These are phyloP conservation scores for Sarocladiaceae sp. DNA, from an alignment of 2,329 filamentous ascomycete genomes.

Conservation along the genomic window DNA sequence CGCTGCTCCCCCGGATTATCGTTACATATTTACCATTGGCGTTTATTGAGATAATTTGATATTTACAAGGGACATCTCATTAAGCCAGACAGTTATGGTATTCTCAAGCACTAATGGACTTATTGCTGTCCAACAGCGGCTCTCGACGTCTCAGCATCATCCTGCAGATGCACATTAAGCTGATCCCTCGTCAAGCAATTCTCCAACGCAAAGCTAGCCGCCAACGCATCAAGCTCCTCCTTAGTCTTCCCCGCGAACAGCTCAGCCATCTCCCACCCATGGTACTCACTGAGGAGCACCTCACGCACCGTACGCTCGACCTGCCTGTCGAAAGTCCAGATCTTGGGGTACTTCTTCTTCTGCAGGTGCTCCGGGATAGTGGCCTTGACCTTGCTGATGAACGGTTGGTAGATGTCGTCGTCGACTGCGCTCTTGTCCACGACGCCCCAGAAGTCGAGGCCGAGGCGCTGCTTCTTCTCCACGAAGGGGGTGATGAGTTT, in stretches of 20 bases:
- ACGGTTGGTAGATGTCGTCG: constrained; percentile 31
- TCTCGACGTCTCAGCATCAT: constrained; percentile 27
- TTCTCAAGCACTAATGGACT: too few relatives aligned
- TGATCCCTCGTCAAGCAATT: constrained; percentile 47
- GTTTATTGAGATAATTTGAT: too few relatives aligned
- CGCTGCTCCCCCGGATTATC: too few relatives aligned
- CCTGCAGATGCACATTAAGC: constrained; percentile 45
- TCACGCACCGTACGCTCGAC: constrained; percentile 39
- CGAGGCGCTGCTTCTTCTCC: constrained; percentile 49
- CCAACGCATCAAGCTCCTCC: constrained; percentile 50
- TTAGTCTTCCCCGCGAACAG: constrained; percentile 46
- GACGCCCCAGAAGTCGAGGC: constrained; percentile 52
- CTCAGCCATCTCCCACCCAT: constrained; percentile 50
- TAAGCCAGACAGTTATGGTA: too few relatives aligned
- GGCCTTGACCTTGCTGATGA: constrained; percentile 32
- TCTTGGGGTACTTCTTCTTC: constrained; percentile 42
- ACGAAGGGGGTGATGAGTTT: constrained; percentile 46
- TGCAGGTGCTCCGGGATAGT: constrained; percentile 35
- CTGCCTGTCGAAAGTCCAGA: constrained; percentile 48
- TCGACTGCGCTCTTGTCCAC: constrained; percentile 22
- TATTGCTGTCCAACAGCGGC: neutral
- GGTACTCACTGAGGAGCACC: constrained; percentile 40
- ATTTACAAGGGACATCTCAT: too few relatives aligned
- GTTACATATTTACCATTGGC: too few relatives aligned
- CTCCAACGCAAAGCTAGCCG: constrained; percentile 47